A percentile compares a stretch with the other conserved stretches of the same genome.
Evolutionary conservation across 768 basidiomycete species (phyloP).

Genomic region (Austroboletus festivus): DNA sequence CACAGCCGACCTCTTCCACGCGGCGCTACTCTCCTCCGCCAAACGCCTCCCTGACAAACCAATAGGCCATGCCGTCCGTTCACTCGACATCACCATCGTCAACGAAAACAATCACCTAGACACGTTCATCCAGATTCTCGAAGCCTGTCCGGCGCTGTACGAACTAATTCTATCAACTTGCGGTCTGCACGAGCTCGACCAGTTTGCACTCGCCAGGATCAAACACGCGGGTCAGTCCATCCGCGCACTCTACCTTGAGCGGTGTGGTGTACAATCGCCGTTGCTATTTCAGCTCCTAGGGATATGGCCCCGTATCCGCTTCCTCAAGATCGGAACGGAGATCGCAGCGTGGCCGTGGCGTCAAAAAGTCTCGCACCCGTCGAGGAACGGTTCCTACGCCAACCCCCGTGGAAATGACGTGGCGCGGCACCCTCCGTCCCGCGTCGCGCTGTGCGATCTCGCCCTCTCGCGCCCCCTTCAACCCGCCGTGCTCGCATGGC

Average conservation of each 20-base stretch:
- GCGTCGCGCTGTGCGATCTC: conserved; percentile 39
- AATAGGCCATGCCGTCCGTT: conserved; percentile 20
- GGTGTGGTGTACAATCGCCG: conserved; percentile 41
- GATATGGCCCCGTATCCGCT: conserved; percentile 37
- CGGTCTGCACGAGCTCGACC: conserved; percentile 30
- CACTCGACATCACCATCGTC: conserved; percentile 22
- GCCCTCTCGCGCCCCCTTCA: conserved; percentile 34
- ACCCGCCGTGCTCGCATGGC: conserved; percentile 35
- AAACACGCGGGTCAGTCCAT: conserved; percentile 21
- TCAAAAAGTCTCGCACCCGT: conserved; percentile 9
- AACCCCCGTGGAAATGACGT: too few species aligned
- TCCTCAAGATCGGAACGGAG: conserved; percentile 39
- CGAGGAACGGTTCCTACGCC: neutral
- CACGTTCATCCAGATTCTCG: conserved; percentile 17
- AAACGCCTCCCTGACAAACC: conserved; percentile 6
- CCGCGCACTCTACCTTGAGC: conserved; percentile 32
- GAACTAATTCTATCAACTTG: conserved; percentile 28
- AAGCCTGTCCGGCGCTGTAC: conserved; percentile 33
- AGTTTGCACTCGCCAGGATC: conserved; percentile 25
- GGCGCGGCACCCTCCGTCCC: conserved; percentile 6
- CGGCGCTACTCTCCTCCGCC: conserved; percentile 17
- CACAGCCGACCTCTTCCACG: conserved; percentile 11
- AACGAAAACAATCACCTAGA: conserved; percentile 5
- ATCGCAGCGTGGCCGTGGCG: conserved; percentile 35
- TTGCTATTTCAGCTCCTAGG: conserved; percentile 41